Evolutionary conservation across 2,329 filamentous ascomycete genomes (phyloP), one percentile per base, ranked within the genome.

Genomic region (Cytospora paraplurivora): DNA sequence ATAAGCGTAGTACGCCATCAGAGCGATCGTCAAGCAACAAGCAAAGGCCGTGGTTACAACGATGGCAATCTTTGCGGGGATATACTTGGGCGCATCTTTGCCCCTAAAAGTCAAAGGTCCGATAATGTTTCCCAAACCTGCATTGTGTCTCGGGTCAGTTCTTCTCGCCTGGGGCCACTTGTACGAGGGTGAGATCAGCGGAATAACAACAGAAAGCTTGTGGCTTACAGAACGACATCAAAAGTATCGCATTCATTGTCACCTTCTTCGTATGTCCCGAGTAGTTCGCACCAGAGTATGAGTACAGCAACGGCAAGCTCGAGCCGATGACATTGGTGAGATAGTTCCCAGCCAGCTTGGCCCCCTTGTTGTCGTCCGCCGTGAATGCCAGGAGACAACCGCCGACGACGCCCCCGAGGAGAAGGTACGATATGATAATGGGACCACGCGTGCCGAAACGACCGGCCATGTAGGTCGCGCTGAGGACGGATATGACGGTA

Each of bases 31-130:
- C 47, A 56, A 33, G n/a, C 44, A 50, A 37, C 63, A 65, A 35
- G 63, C 59, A 55, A 67, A 60, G 7, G 63, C 69, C 69, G 52
- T 49, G n/a, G 75, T 74, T 3, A 72, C 69, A 27, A 75, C 72
- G 41, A 80, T 77, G 0, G 75, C 73, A 37, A 78, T 76, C 62
- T 80, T 81, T 1, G 78, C 78, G 1, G 77, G 77, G 1, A 77
- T 69, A 62, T 78, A 79, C 2, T 71, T 56, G 0, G 76, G 76
- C 17, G 75, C 73, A 51, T 73, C 71, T 5, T 68, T 64, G 13
- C 71, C 71, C 10, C 72, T 72, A 67, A 78, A 79, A 0, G 75
- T 77, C 49, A 75, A 68, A 0, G 77, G 76, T 0, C 74, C 77
- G 51, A 79, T 75, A 56, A 79, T 77, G 65, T 78, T 79, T 15